A percentile compares a stretch with the other conserved stretches of the same genome.
Evolutionary conservation across 208 protist genomes (phyloP).

Genomic region (Leishmania aethiopica): DNA sequence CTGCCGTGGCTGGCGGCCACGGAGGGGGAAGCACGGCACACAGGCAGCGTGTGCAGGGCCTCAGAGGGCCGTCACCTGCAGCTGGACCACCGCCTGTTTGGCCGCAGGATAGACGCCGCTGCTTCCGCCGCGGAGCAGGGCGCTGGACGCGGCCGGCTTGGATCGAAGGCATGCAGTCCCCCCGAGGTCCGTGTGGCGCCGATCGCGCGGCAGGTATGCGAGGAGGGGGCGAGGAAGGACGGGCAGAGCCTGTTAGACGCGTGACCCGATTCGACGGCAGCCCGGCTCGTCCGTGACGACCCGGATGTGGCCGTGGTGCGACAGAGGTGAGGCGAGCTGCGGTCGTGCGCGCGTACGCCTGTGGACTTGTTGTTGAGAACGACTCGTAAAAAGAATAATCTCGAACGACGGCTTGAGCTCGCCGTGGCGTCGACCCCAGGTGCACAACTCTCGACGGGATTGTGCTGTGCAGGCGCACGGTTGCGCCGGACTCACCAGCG

Average conservation of each 20-base stretch:
- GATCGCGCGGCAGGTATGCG: neutral
- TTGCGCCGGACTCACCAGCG: neutral
- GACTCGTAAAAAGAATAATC: too few relatives aligned
- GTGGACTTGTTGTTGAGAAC: neutral
- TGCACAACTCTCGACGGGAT: too few relatives aligned
- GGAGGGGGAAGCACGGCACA: neutral
- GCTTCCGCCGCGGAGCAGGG: neutral
- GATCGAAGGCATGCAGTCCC: neutral
- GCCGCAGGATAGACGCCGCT: neutral
- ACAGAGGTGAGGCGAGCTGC: neutral
- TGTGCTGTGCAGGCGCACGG: neutral
- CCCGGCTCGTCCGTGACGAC: neutral
- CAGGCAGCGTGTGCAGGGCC: too few relatives aligned
- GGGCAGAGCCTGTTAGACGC: neutral
- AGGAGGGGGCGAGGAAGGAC: neutral
- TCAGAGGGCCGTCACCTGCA: neutral
- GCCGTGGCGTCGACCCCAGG: too few relatives aligned
- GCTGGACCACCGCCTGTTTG: neutral
- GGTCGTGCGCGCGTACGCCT: neutral
- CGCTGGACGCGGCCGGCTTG: neutral
- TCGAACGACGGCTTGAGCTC: neutral
- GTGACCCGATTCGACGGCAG: neutral
- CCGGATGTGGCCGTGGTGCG: neutral
- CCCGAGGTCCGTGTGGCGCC: neutral
- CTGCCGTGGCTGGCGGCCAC: neutral